Evolutionary conservation across 257 asterid species (phyloP).

Genomic region (Lycium ferocissimum): DNA sequence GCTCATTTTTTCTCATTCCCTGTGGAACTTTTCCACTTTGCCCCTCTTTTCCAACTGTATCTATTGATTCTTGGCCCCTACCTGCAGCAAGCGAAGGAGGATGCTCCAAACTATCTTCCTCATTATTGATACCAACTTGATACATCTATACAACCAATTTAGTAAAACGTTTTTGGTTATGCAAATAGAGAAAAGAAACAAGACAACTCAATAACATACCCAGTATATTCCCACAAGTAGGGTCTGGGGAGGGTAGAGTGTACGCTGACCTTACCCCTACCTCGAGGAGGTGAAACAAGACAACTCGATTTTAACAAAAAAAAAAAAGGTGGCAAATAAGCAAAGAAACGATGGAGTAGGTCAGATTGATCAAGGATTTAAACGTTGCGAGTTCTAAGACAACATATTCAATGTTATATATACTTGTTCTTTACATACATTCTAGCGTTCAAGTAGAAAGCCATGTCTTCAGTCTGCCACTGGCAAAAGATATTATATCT

Average conservation of each 20-base stretch:
- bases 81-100: conserved; percentile 7
- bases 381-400: background rate
- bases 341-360: background rate
- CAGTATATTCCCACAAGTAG: too few relatives aligned
- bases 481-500: background rate
- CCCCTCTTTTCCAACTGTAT: background rate
- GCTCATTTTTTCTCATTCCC: background rate
- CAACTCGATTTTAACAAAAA: background rate
- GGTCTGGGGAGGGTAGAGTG: too few relatives aligned
- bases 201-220: background rate
- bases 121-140: conserved; percentile 20
- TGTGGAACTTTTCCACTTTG: conserved; percentile 16
- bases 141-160: conserved; percentile 12
- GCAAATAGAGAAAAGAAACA: conserved; percentile 9
- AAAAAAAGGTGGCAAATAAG: background rate
- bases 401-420: background rate
- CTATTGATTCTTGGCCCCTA: background rate
- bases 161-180: background rate
- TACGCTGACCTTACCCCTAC: too few relatives aligned
- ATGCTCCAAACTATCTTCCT: conserved; percentile 18
- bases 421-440: background rate
- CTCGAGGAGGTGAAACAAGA: background rate
- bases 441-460: background rate
- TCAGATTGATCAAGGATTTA: background rate
- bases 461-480: background rate